Evolutionary conservation across 192 early-diverging fungal species (phyloP).

Genomic region (Pecoramyces ruminantium): DNA sequence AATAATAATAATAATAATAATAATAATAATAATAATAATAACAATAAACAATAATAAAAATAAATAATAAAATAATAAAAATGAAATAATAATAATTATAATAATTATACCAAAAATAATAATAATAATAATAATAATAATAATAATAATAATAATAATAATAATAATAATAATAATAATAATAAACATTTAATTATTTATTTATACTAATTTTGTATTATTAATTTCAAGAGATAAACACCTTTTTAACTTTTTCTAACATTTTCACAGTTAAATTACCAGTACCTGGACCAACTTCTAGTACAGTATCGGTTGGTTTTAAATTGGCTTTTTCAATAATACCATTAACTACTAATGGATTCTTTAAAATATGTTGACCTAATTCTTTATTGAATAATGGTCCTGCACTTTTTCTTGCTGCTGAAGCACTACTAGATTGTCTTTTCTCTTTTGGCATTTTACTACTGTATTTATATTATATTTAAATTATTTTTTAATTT

Average conservation of each 20-base stretch:
- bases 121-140: too few species aligned
- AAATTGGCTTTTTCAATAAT: constrained; percentile 88
- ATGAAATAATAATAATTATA: too few species aligned
- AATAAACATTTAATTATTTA: background rate
- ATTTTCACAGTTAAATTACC: constrained; percentile 95
- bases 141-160: too few species aligned
- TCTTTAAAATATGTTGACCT: constrained; percentile 97
- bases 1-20: too few species aligned
- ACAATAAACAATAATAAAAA: too few species aligned
- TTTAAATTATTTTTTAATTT: too few species aligned
- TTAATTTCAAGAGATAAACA: constrained; percentile 3
- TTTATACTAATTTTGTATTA: background rate
- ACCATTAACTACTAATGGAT: constrained; percentile 85
- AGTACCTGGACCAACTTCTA: constrained; percentile 97
- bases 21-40: too few species aligned
- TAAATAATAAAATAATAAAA: too few species aligned
- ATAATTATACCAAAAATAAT: too few species aligned
- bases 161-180: too few species aligned
- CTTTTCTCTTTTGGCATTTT: background rate
- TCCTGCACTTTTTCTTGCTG: constrained; percentile 15
- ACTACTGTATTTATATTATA: too few species aligned
- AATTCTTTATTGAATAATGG: constrained; percentile 93
- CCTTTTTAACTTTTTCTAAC: constrained; percentile 78
- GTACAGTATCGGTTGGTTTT: constrained; percentile 51
- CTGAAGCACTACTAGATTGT: background rate